Conservation (phyloP, 2,329 filamentous ascomycete genomes). For the Zalaria sp. region DNA sequence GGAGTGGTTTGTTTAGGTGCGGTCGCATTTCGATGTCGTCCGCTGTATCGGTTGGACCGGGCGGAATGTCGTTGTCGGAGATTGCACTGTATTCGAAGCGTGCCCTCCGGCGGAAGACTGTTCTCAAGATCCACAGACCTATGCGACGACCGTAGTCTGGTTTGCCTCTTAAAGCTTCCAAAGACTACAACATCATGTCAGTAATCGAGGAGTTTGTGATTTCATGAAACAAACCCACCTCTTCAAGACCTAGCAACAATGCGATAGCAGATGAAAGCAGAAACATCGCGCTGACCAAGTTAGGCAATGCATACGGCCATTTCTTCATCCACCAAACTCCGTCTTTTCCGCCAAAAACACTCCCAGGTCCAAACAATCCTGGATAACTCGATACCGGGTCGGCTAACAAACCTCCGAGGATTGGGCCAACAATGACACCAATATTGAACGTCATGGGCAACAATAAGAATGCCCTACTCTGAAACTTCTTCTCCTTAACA, state of each 20-base stretch:
- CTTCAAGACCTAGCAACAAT: slow-evolving; percentile 52
- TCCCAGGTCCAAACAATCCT: slow-evolving; percentile 45
- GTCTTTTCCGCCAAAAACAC: slow-evolving; percentile 38
- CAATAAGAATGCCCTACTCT: slow-evolving; percentile 41
- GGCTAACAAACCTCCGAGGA: slow-evolving; percentile 53
- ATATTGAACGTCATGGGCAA: slow-evolving; percentile 56
- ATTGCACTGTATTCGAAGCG: slow-evolving; percentile 17
- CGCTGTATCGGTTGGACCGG: slow-evolving; percentile 2
- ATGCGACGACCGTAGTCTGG: slow-evolving; percentile 26
- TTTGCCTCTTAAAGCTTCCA: slow-evolving; percentile 24
- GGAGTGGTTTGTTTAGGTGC: slow-evolving; percentile 13
- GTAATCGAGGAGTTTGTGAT: background rate
- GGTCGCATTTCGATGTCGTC: slow-evolving; percentile 14
- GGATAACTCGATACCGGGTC: slow-evolving; percentile 52
- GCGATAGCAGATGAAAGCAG: slow-evolving; percentile 40
- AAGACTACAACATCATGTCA: slow-evolving; percentile 14
- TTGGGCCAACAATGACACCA: slow-evolving; percentile 32
- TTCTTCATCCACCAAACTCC: slow-evolving; percentile 49
- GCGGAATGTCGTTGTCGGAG: slow-evolving; percentile 11
- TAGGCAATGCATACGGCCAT: slow-evolving; percentile 58
- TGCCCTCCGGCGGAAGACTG: slow-evolving; percentile 15
- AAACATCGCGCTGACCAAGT: slow-evolving; percentile 49
- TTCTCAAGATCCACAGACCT: slow-evolving; percentile 22
- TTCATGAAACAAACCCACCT: slow-evolving; percentile 19
- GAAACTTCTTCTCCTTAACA: slow-evolving; percentile 51